These are phyloP conservation scores for Echria macrotheca DNA, from an alignment of 495 filamentous ascomycete species.

Conservation along the genomic window DNA sequence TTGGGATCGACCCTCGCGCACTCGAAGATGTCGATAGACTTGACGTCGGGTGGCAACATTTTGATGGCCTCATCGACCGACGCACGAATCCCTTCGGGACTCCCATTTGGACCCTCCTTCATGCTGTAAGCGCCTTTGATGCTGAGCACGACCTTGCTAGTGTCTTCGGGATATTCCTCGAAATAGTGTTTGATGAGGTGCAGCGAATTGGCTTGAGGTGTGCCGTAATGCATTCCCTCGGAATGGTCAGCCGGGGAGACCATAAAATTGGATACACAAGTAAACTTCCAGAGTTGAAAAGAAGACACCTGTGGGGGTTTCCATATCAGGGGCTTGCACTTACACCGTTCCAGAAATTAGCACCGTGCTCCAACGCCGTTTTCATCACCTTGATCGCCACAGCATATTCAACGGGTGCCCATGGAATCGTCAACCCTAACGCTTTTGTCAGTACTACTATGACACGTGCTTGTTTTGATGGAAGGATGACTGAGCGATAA, in stretches of 20 bases:
- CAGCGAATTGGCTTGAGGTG: constrained; percentile 58
- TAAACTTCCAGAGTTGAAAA: no score
- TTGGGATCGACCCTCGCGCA: constrained; percentile 50
- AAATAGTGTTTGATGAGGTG: constrained; percentile 59
- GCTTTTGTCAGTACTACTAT: no score
- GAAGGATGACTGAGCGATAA: no score
- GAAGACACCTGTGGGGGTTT: no score
- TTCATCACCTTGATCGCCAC: constrained; percentile 61
- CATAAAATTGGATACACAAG: no score
- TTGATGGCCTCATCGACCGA: constrained; percentile 62
- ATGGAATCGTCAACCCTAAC: background rate
- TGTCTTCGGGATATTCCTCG: constrained; percentile 58
- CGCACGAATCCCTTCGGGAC: constrained; percentile 53
- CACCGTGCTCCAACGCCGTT: constrained; percentile 55
- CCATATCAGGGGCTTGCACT: no score
- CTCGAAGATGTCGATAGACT: constrained; percentile 77
- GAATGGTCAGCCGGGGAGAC: background rate
- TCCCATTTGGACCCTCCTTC: constrained; percentile 46
- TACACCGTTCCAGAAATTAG: constrained; percentile 67
- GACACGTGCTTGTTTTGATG: no score
- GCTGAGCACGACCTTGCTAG: constrained; percentile 55
- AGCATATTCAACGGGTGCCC: background rate
- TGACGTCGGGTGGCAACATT: constrained; percentile 59
- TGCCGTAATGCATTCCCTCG: constrained; percentile 66
- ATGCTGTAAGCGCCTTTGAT: constrained; percentile 54